A percentile compares a stretch with the other conserved stretches of the same genome.
Evolutionary conservation across 495 filamentous ascomycete species (phyloP).

Genomic region (Lasiosphaeria miniovina): DNA sequence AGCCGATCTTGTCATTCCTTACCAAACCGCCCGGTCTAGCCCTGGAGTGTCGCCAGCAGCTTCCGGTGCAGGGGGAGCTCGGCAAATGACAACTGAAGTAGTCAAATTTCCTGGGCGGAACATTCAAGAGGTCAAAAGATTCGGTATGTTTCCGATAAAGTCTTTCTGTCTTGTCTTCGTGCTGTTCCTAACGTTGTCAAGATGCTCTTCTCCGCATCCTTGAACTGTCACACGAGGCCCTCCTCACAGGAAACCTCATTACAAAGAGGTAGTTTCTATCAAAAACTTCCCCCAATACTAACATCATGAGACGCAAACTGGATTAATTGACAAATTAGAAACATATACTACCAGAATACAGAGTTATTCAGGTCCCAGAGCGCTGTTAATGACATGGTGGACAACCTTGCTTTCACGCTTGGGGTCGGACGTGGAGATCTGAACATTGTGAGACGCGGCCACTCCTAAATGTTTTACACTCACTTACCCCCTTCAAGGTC

Average conservation of each 20-base stretch:
- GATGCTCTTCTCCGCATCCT: slow-evolving; percentile 62
- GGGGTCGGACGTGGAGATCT: slow-evolving; percentile 57
- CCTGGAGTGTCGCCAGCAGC: too few species aligned
- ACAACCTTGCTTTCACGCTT: slow-evolving; percentile 81
- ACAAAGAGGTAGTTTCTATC: slow-evolving; percentile 68
- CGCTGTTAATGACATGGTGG: slow-evolving; percentile 73
- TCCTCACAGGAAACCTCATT: slow-evolving; percentile 58
- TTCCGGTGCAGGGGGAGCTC: neutral
- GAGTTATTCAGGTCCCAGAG: slow-evolving; percentile 72
- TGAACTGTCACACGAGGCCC: slow-evolving; percentile 65
- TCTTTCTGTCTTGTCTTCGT: neutral
- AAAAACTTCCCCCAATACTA: too few species aligned
- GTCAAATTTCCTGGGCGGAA: slow-evolving; percentile 41
- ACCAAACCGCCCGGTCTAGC: slow-evolving; percentile 14
- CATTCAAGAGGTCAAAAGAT: slow-evolving; percentile 33
- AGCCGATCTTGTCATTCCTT: slow-evolving; percentile 46
- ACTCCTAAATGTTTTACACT: neutral
- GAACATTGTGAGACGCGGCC: slow-evolving; percentile 54
- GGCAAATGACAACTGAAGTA: slow-evolving; percentile 12
- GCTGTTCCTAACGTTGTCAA: slow-evolving; percentile 3
- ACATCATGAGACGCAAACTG: neutral
- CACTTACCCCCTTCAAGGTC: slow-evolving; percentile 37
- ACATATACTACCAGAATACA: slow-evolving; percentile 87
- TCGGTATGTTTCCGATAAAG: slow-evolving; percentile 31
- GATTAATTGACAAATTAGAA: slow-evolving; percentile 46